Conservation (phyloP, 2,329 filamentous ascomycete genomes). For the Diplocarpon mali region DNA sequence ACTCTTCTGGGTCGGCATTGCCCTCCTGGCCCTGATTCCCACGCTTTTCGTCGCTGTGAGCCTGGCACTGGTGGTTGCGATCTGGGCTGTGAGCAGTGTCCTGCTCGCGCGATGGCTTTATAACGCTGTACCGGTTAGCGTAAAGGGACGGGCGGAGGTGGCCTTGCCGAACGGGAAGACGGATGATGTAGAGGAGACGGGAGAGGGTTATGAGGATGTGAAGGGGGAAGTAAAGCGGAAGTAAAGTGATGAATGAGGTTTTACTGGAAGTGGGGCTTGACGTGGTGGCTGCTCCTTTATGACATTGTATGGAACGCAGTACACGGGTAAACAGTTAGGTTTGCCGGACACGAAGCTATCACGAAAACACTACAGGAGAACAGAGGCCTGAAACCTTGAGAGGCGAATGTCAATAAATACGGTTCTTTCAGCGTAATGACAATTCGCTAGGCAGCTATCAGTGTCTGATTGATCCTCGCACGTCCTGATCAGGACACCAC, state of each 20-base stretch:
- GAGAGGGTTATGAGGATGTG: conserved; percentile 12
- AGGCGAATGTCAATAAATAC: too few species aligned
- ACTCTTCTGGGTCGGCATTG: conserved; percentile 56
- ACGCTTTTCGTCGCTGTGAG: conserved; percentile 55
- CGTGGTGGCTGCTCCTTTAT: too few species aligned
- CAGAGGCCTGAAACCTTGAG: too few species aligned
- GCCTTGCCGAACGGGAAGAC: conserved; percentile 18
- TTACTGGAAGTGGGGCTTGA: too few species aligned
- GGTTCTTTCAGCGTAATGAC: too few species aligned
- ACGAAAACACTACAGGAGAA: too few species aligned
- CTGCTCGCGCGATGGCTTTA: conserved; percentile 38
- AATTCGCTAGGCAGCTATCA: too few species aligned
- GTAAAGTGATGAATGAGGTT: conserved; percentile 16
- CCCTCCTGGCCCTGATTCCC: conserved; percentile 56
- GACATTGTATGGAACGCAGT: too few species aligned
- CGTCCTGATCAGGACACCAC: too few species aligned
- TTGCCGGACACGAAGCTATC: too few species aligned
- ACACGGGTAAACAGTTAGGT: too few species aligned
- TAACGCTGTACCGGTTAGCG: conserved; percentile 20
- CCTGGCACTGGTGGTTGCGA: conserved; percentile 53
- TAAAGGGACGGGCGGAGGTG: conserved; percentile 13
- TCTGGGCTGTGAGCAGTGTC: conserved; percentile 54
- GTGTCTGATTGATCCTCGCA: too few species aligned
- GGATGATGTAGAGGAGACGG: conserved; percentile 16
- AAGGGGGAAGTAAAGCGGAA: conserved; percentile 19